These are phyloP conservation scores for Sporothrix curviconia DNA, from an alignment of 2,329 filamentous ascomycete genomes.

Conservation along the genomic window DNA sequence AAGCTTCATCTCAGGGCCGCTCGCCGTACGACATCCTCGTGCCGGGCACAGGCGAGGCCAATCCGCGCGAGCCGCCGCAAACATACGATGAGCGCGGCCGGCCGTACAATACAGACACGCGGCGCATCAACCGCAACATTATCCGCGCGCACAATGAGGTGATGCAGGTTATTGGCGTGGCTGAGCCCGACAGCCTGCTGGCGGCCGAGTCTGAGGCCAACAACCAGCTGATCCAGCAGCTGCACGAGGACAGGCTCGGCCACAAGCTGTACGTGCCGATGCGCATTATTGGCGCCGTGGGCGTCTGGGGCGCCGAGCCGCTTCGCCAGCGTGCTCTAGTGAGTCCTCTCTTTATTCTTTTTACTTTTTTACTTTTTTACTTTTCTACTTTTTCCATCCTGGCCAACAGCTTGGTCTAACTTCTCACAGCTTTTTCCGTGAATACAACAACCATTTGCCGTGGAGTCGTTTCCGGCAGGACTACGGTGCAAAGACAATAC, in stretches of 20 bases:
- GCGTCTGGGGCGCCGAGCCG: constrained; percentile 47
- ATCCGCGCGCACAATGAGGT: constrained; percentile 57
- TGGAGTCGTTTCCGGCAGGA: constrained; percentile 36
- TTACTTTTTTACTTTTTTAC: background rate
- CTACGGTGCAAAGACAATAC: constrained; percentile 27
- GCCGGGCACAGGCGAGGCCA: constrained; percentile 39
- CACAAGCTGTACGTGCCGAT: constrained; percentile 30
- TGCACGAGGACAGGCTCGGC: constrained; percentile 43
- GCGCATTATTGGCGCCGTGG: constrained; percentile 35
- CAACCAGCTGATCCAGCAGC: constrained; percentile 36
- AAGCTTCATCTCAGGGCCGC: constrained; percentile 38
- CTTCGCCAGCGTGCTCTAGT: constrained; percentile 50
- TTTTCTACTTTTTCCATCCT: too few relatives aligned
- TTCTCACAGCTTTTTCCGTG: constrained; percentile 46
- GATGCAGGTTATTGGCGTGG: constrained; percentile 57
- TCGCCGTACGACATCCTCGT: constrained; percentile 55
- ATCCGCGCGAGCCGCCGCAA: constrained; percentile 37
- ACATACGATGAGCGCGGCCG: constrained; percentile 51
- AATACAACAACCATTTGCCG: constrained; percentile 44
- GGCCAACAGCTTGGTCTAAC: too few relatives aligned
- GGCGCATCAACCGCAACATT: constrained; percentile 48
- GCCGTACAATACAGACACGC: constrained; percentile 49
- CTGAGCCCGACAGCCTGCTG: constrained; percentile 45
- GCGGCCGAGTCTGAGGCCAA: constrained; percentile 34
- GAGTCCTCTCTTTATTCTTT: constrained; percentile 11